These are phyloP conservation scores for Raphanus raphanistrum DNA, from an alignment of 345 rosid genomes.

Conservation along the genomic window DNA sequence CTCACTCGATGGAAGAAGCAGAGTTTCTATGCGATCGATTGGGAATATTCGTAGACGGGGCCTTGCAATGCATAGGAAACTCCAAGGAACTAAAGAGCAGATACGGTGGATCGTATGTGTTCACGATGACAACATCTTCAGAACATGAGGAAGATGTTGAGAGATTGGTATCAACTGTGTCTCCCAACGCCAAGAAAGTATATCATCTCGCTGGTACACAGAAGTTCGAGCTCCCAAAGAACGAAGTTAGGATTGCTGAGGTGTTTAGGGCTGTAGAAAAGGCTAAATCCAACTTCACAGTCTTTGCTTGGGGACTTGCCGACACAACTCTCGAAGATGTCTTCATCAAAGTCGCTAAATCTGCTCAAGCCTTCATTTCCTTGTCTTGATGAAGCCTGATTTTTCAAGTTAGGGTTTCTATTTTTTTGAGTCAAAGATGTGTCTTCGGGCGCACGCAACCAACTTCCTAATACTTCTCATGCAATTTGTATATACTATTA, in stretches of 20 bases:
- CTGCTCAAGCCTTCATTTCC: conserved; percentile 40
- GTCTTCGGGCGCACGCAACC: background rate
- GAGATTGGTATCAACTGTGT: background rate
- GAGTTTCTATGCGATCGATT: conserved; percentile 82
- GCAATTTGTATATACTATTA: background rate
- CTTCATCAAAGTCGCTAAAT: conserved; percentile 69
- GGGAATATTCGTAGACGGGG: conserved; percentile 83
- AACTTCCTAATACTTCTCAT: background rate
- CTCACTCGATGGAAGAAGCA: conserved; percentile 99
- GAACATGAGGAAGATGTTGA: conserved; percentile 47
- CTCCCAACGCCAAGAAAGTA: conserved; percentile 56
- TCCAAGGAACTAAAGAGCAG: conserved; percentile 80
- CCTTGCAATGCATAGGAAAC: conserved; percentile 89
- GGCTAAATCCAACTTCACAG: conserved; percentile 69
- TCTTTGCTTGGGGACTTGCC: conserved; percentile 91
- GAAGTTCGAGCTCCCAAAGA: conserved; percentile 90
- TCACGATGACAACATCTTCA: conserved; percentile 69
- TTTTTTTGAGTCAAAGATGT: background rate
- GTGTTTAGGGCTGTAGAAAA: conserved; percentile 48
- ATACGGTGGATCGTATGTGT: conserved; percentile 83
- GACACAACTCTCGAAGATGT: conserved; percentile 95
- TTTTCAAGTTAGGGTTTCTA: background rate
- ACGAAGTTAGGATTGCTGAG: conserved; percentile 66
- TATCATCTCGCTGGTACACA: conserved; percentile 87
- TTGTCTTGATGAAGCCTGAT: conserved; percentile 32